phyloP scores from a whole-genome alignment of 352 stramenopile genomes.

The Pelagophyceae sp. region DNA sequence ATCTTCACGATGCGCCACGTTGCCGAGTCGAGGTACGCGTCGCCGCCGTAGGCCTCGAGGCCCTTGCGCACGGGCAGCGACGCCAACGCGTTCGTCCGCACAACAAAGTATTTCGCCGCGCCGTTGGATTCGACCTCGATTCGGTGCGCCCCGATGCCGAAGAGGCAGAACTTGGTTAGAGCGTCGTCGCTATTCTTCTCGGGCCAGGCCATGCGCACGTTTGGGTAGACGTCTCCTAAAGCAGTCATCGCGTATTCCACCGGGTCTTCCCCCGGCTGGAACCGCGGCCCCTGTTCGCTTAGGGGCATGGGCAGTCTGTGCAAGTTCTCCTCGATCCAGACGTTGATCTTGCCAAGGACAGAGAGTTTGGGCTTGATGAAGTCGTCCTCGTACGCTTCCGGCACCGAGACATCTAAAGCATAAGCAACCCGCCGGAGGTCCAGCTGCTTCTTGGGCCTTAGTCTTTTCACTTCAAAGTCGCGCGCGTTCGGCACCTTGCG shows the following conservation, averaged over 20 bases:
- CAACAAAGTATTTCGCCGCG: not conserved
- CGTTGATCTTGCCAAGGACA: not conserved
- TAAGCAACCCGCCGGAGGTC: not conserved
- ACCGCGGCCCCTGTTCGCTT: not conserved
- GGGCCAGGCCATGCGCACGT: not conserved
- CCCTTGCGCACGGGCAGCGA: not conserved
- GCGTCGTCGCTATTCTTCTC: not conserved
- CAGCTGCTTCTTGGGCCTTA: not conserved
- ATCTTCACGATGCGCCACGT: slow-evolving; percentile 1
- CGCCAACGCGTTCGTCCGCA: not conserved
- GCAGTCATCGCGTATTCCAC: not conserved
- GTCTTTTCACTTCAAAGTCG: not conserved
- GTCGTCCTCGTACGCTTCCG: not conserved
- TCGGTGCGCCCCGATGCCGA: not conserved
- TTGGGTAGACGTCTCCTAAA: not conserved
- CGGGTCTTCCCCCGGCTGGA: not conserved
- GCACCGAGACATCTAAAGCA: not conserved
- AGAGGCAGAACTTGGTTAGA: not conserved
- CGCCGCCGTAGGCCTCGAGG: not conserved
- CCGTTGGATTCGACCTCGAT: not conserved
- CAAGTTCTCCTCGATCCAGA: not conserved
- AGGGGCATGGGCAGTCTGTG: not conserved
- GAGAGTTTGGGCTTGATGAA: not conserved
- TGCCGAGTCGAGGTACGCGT: not conserved
- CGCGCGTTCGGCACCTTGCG: not conserved